These are phyloP conservation scores for Lactarius deliciosus DNA, from an alignment of 768 basidiomycete species.

Conservation along the genomic window DNA sequence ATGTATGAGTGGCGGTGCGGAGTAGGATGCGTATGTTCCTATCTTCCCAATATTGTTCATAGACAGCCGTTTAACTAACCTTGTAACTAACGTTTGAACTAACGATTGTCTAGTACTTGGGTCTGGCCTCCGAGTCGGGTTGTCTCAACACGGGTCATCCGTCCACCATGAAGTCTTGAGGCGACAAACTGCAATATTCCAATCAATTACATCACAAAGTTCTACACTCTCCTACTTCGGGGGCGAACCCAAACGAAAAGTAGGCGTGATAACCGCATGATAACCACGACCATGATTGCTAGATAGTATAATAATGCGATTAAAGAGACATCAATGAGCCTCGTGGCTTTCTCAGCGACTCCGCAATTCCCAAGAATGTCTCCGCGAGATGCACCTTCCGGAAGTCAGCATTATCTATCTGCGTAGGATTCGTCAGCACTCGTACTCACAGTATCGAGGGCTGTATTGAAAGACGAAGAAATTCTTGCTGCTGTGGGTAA, in stretches of 20 bases:
- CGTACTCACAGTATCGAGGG: conserved; percentile 50
- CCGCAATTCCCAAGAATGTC: conserved; percentile 58
- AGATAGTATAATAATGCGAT: no score
- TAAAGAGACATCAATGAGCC: conserved; percentile 42
- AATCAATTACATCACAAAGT: neutral
- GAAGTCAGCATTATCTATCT: neutral
- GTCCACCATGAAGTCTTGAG: no score
- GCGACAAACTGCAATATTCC: neutral
- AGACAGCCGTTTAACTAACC: no score
- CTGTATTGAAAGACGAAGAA: conserved; percentile 49
- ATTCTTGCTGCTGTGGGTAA: conserved; percentile 34
- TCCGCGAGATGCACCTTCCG: conserved; percentile 52
- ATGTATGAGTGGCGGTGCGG: no score
- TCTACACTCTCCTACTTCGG: neutral
- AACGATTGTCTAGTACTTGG: no score
- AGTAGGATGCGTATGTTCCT: no score
- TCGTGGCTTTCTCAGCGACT: conserved; percentile 56
- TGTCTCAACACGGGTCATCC: no score
- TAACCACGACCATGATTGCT: neutral
- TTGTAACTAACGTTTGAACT: no score
- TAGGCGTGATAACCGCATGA: no score
- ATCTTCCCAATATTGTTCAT: no score
- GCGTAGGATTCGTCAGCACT: conserved; percentile 21
- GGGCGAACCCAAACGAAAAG: neutral
- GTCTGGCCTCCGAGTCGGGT: no score